Conservation (phyloP, 257 asterid species). For the Leonotis leonurus region DNA sequence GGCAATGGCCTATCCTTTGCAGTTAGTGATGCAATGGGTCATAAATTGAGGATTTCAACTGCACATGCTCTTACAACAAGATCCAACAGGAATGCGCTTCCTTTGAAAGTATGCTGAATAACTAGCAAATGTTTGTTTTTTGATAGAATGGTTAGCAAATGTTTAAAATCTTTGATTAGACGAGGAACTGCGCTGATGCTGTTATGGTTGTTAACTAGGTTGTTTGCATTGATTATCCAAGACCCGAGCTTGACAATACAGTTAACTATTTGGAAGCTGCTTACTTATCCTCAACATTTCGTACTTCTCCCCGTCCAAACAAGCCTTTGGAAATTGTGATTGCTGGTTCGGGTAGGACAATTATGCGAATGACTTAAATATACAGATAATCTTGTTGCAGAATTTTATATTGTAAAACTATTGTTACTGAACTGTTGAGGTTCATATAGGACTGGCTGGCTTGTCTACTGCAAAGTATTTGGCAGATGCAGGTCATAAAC, state of each 20-base stretch:
- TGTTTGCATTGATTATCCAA: constrained; percentile 83
- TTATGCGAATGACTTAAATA: not conserved
- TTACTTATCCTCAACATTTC: constrained; percentile 59
- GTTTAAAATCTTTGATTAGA: not conserved
- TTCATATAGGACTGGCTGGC: constrained; percentile 81
- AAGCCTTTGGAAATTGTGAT: constrained; percentile 79
- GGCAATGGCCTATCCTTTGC: constrained; percentile 46
- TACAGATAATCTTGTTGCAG: not conserved
- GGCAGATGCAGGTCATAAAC: constrained; percentile 98
- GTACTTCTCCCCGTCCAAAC: constrained; percentile 55
- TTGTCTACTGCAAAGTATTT: constrained; percentile 91
- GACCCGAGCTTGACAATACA: constrained; percentile 78
- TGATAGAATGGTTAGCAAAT: not conserved
- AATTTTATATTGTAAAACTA: not conserved
- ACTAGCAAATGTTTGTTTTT: not conserved
- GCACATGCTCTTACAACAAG: constrained; percentile 25
- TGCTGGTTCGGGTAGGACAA: constrained; percentile 84
- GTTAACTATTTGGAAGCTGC: constrained; percentile 88
- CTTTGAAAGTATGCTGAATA: constrained; percentile 53
- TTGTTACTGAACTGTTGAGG: constrained; percentile 4
- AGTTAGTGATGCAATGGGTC: constrained; percentile 54
- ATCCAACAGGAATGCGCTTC: constrained; percentile 22
- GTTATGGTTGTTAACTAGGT: constrained; percentile 41
- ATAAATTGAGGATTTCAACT: constrained; percentile 32
- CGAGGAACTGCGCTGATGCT: not conserved